A percentile compares a stretch with the other conserved stretches of the same genome.
These are phyloP conservation scores for Metschnikowia sp. DNA, from an alignment of 805 yeast species.

Conservation along the genomic window DNA sequence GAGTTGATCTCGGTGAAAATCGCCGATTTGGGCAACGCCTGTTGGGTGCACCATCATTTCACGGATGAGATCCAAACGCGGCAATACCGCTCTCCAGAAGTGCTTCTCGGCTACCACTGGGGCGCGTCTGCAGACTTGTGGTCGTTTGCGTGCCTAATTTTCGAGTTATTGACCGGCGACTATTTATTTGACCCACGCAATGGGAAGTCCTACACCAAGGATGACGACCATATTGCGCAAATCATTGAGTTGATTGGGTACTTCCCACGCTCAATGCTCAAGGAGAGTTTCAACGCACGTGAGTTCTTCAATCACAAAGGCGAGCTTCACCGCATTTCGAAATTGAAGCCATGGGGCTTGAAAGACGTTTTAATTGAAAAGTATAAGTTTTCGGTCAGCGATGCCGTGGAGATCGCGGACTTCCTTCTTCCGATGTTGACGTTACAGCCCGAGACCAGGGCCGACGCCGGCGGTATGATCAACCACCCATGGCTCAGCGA, in stretches of 20 bases:
- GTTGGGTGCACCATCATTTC: slow-evolving; percentile 60
- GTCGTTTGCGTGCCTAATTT: slow-evolving; percentile 57
- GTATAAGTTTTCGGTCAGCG: slow-evolving; percentile 52
- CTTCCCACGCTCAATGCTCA: slow-evolving; percentile 40
- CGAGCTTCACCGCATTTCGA: slow-evolving; percentile 42
- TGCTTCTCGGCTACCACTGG: slow-evolving; percentile 54
- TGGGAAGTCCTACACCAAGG: slow-evolving; percentile 45
- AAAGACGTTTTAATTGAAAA: slow-evolving; percentile 47
- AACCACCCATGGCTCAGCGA: slow-evolving; percentile 84
- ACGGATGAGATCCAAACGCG: slow-evolving; percentile 69
- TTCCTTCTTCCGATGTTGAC: slow-evolving; percentile 81
- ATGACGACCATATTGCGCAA: slow-evolving; percentile 64
- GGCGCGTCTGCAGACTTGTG: slow-evolving; percentile 62
- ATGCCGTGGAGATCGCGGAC: slow-evolving; percentile 70
- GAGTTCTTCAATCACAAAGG: slow-evolving; percentile 21
- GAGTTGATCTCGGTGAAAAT: slow-evolving; percentile 55
- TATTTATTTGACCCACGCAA: slow-evolving; percentile 59
- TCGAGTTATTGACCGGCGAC: slow-evolving; percentile 61
- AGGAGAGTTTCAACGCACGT: slow-evolving; percentile 30
- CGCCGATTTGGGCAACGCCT: slow-evolving; percentile 71
- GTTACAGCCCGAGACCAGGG: slow-evolving; percentile 74
- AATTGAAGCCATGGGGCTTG: slow-evolving; percentile 51
- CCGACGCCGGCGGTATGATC: slow-evolving; percentile 95
- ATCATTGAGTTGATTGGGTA: slow-evolving; percentile 51
- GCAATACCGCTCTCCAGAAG: slow-evolving; percentile 65